Base-by-base conservation (phyloP, 1,284 basidiomycete genomes). In the Ustilago curta region DNA sequence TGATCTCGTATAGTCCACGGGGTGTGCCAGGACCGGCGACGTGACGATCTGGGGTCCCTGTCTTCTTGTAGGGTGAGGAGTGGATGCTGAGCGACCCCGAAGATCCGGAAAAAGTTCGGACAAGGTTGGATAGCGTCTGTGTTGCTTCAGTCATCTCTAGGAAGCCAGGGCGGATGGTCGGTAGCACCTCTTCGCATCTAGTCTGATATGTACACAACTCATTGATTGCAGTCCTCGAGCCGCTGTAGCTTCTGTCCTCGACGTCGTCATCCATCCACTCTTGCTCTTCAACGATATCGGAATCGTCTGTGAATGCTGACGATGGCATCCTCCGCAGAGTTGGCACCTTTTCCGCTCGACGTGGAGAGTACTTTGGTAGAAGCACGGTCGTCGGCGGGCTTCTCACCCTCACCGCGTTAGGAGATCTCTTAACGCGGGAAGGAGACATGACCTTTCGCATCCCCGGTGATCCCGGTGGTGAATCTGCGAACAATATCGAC, bases 121-220 rank as follows among this genome's bases (percentile, higher is more conserved):
- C 64, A 9, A 70, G 54, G 19, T 75, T 49, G 9, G 57, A 62
- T 7, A 74, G 59, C 2, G 62, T 62, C 8, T 69, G 55, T 5
- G 66, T 69, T 2, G 59, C 66, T 45, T 74, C 66, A 23, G 23
- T 56, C 66, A 70, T 74, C 29, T 74, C 71, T 8, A 74, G 39
- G 18, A 74, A 74, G 6, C 71, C 71, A 0, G 71, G 71, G 2
- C 62, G 52, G 25, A 32, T 44, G 12, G 55, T 44, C 4, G 62
- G 48, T 4, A 56, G n/a, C 1, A 27, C n/a, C 7, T 55, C 60
- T 23, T 64, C 48, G 25, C 67, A 39, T 27, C 53, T 45, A n/a
- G 47, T 21, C 37, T 53, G 49, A 6, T 62, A 27, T 3, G 54
- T 29, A 3, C 25, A 7, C 6, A 54, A 47, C n/a, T 65, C 62